phyloP scores from a whole-genome alignment of 1,139 yeast genomes.

The Diutina neorugosa region DNA sequence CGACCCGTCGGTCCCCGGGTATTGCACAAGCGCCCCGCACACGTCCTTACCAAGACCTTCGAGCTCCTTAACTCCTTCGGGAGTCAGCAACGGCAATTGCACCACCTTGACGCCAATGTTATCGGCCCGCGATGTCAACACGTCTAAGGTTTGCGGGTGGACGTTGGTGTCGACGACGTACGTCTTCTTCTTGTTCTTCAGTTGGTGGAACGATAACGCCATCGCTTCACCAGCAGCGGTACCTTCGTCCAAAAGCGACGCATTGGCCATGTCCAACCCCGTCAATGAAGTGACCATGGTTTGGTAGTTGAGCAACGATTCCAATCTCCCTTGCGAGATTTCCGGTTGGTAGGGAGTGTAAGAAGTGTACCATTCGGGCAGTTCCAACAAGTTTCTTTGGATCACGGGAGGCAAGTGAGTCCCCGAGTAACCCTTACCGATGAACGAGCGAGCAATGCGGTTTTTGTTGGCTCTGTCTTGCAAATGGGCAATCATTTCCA shows the following conservation, averaged over 20 bases:
- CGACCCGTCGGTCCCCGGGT: constrained; percentile 83
- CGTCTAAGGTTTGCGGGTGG: constrained; percentile 80
- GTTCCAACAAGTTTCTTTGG: constrained; percentile 81
- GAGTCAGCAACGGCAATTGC: constrained; percentile 41
- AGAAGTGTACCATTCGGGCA: constrained; percentile 97
- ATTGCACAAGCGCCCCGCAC: constrained; percentile 81
- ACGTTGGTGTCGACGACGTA: constrained; percentile 67
- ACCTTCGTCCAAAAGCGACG: constrained; percentile 90
- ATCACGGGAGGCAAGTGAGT: constrained; percentile 85
- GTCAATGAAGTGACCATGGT: constrained; percentile 83
- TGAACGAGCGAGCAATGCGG: constrained; percentile 56
- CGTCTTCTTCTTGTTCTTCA: constrained; percentile 52
- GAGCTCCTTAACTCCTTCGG: constrained; percentile 32
- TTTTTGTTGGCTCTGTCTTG: constrained; percentile 64
- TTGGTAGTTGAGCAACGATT: constrained; percentile 80
- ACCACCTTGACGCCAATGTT: constrained; percentile 61
- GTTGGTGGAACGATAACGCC: constrained; percentile 64
- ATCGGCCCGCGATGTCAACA: constrained; percentile 64
- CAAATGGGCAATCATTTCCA: constrained; percentile 64
- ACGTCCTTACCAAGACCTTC: constrained; percentile 26
- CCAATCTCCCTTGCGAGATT: constrained; percentile 92
- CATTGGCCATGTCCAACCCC: constrained; percentile 86
- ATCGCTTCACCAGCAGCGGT: constrained; percentile 98
- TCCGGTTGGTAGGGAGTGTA: constrained; percentile 98
- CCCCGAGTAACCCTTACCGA: constrained; percentile 93